These are phyloP conservation scores for Kluyveromyces siamensis DNA, from an alignment of 805 yeast genomes.

Conservation along the genomic window DNA sequence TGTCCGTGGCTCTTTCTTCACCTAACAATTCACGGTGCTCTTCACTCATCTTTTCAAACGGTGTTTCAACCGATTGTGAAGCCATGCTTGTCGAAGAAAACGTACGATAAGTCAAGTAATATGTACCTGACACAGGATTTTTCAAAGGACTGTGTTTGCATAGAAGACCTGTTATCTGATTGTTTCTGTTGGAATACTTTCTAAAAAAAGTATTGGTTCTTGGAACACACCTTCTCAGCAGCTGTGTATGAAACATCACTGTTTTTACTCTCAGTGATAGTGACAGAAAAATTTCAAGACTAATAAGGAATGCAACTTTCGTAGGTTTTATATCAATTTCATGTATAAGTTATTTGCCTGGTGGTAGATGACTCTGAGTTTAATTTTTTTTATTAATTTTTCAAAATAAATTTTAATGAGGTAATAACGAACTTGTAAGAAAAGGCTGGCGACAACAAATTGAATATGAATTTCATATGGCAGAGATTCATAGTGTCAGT, in stretches of 20 bases:
- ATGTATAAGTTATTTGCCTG: too few relatives aligned
- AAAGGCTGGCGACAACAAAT: too few relatives aligned
- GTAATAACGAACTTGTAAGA: too few relatives aligned
- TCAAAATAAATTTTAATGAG: too few relatives aligned
- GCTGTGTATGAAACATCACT: neutral
- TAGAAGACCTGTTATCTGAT: neutral
- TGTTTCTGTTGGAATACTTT: neutral
- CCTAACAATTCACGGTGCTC: slow-evolving; percentile 41
- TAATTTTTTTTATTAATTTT: too few relatives aligned
- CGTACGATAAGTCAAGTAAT: neutral
- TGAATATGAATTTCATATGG: too few relatives aligned
- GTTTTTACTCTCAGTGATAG: neutral
- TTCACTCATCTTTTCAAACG: slow-evolving; percentile 22
- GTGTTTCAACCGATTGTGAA: slow-evolving; percentile 16
- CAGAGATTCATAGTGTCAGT: too few relatives aligned
- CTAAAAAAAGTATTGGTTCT: neutral
- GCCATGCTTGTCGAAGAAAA: neutral
- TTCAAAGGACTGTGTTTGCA: neutral
- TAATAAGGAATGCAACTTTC: neutral
- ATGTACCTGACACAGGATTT: neutral
- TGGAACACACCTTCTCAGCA: neutral
- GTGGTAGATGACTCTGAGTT: too few relatives aligned
- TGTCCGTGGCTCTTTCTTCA: slow-evolving; percentile 71
- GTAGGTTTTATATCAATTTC: too few relatives aligned
- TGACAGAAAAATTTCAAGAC: neutral